Conservation (phyloP, 306 rosid species). For the Corylus americana region DNA sequence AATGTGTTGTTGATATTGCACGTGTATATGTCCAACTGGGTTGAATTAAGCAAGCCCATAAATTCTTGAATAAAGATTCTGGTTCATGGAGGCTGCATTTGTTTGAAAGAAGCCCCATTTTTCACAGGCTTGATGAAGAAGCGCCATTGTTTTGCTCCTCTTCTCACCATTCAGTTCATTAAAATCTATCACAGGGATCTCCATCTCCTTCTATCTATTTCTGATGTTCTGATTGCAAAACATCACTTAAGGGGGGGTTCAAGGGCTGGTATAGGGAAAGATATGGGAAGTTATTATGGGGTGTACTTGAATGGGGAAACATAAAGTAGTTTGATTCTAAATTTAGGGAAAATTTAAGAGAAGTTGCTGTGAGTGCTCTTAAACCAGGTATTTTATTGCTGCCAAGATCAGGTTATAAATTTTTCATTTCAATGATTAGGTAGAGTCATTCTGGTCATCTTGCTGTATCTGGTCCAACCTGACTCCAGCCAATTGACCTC, state of each 20-base stretch:
- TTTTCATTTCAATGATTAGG: not conserved
- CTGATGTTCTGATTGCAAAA: constrained; percentile 36
- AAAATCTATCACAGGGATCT: constrained; percentile 75
- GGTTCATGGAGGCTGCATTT: not conserved
- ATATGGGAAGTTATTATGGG: too few relatives aligned
- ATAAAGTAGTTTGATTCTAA: too few relatives aligned
- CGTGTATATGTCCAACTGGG: too few relatives aligned
- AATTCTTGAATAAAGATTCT: too few relatives aligned
- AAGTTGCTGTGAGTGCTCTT: not conserved
- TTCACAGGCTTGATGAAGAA: constrained; percentile 72
- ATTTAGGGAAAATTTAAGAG: too few relatives aligned
- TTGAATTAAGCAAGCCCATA: too few relatives aligned
- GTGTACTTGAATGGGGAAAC: too few relatives aligned
- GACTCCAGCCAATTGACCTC: constrained; percentile 4
- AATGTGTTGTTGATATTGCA: too few relatives aligned
- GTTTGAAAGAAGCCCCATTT: constrained; percentile 80
- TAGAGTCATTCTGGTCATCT: not conserved
- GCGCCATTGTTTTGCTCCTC: constrained; percentile 56
- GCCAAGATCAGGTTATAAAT: not conserved
- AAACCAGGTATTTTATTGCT: not conserved
- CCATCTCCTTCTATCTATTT: constrained; percentile 34
- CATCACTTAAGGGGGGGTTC: constrained; percentile 23
- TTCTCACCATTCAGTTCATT: constrained; percentile 56
- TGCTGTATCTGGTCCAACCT: constrained; percentile 4
- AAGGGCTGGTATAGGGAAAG: too few relatives aligned